Percentiles rank a stretch among this genome's conserved stretches.
Conservation (phyloP, 495 filamentous ascomycete species). For the Aspergillus ostianus region DNA sequence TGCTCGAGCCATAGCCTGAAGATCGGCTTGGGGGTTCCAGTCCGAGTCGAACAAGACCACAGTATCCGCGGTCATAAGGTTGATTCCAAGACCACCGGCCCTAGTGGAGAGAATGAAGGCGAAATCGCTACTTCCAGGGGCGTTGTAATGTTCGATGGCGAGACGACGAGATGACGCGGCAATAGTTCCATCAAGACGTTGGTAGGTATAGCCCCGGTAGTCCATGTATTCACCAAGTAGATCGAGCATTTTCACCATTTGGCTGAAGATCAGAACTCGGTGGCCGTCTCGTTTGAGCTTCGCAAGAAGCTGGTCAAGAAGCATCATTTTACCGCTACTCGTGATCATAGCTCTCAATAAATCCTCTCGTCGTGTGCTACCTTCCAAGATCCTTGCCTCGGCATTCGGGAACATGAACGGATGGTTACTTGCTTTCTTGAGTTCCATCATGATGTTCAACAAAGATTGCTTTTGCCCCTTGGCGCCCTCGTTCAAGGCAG, state of each 20-base stretch:
- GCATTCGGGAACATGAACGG: slow-evolving; percentile 95
- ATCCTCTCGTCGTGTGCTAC: slow-evolving; percentile 77
- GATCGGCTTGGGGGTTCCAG: slow-evolving; percentile 98
- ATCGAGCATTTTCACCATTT: slow-evolving; percentile 99
- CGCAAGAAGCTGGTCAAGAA: slow-evolving; percentile 86
- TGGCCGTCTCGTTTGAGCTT: slow-evolving; percentile 91
- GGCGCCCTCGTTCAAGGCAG: slow-evolving; percentile 84
- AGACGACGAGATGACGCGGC: slow-evolving; percentile 77
- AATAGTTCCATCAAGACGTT: slow-evolving; percentile 93
- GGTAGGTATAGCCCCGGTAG: slow-evolving; percentile 84
- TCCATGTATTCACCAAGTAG: slow-evolving; percentile 91
- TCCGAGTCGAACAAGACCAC: slow-evolving; percentile 98
- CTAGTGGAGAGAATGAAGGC: slow-evolving; percentile 94
- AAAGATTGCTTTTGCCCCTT: slow-evolving; percentile 89
- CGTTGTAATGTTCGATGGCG: slow-evolving; percentile 98
- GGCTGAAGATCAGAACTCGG: slow-evolving; percentile 96
- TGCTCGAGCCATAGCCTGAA: slow-evolving; percentile 97
- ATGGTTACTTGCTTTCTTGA: slow-evolving; percentile 98
- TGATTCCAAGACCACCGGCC: slow-evolving; percentile 95
- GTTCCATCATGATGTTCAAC: slow-evolving; percentile 99
- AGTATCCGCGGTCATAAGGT: slow-evolving; percentile 97
- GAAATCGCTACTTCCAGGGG: slow-evolving; percentile 88
- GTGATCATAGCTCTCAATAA: slow-evolving; percentile 86
- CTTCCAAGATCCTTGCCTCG: slow-evolving; percentile 80
- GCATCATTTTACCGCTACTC: slow-evolving; percentile 98